Conservation (phyloP, 139 green algal species). For the Micractinium conductrix region DNA sequence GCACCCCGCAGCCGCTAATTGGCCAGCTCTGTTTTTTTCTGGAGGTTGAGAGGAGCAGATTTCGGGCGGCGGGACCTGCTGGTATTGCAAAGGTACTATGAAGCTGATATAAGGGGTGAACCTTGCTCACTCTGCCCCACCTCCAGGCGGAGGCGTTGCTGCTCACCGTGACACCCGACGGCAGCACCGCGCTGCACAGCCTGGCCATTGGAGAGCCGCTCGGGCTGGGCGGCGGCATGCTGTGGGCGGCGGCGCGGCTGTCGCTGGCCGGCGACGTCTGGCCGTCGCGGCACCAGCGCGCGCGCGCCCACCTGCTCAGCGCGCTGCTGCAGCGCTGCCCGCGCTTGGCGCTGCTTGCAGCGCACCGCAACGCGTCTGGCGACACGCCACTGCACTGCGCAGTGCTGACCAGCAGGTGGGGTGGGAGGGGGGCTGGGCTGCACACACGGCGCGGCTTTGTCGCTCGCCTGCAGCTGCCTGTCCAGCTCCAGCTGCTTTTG, state of each 20-base stretch:
- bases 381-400: constrained; percentile 10
- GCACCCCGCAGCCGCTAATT: too few species aligned
- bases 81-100: too few species aligned
- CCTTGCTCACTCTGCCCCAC: too few species aligned
- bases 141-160: not conserved
- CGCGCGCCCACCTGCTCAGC: constrained; percentile 14
- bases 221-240: constrained; percentile 27
- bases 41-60: too few species aligned
- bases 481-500: too few species aligned
- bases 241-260: not conserved
- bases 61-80: too few species aligned
- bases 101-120: too few species aligned
- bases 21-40: too few species aligned
- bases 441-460: too few species aligned
- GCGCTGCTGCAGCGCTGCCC: constrained; percentile 12
- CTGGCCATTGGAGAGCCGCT: constrained; percentile 2
- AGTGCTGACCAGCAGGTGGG: not conserved
- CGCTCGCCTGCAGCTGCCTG: too few species aligned
- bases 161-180: not conserved
- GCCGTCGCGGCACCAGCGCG: not conserved
- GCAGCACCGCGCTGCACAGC: constrained; percentile 24
- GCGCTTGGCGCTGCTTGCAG: not conserved
- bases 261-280: not conserved
- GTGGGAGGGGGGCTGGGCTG: too few species aligned
- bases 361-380: constrained; percentile 3